Percentiles rank a stretch among this genome's conserved stretches.
phyloP scores from a whole-genome alignment of 129 eudicot genomes.

The Arctium minus region DNA sequence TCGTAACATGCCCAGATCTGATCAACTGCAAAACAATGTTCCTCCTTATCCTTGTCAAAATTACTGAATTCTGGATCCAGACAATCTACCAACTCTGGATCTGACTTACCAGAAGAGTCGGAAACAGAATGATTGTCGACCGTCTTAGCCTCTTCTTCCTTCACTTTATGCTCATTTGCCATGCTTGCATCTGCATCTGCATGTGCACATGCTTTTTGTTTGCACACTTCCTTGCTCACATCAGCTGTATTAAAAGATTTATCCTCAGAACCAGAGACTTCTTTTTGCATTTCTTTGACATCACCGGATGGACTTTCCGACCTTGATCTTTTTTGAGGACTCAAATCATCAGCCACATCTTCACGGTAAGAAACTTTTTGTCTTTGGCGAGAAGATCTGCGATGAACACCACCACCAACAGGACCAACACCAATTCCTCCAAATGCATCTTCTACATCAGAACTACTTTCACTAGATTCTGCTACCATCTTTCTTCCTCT shows the following conservation, averaged over 20 bases:
- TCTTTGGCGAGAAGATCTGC: constrained; percentile 46
- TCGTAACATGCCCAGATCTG: constrained; percentile 93
- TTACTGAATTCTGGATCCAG: constrained; percentile 68
- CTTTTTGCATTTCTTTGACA: constrained; percentile 22
- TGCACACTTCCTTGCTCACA: neutral
- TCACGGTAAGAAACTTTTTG: constrained; percentile 54
- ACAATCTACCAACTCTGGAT: constrained; percentile 26
- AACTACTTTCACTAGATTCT: constrained; percentile 48
- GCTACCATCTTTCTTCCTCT: constrained; percentile 39
- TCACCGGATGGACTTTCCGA: constrained; percentile 18
- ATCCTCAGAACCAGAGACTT: neutral
- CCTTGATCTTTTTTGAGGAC: constrained; percentile 41
- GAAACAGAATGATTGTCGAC: constrained; percentile 11
- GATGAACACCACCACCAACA: constrained; percentile 15
- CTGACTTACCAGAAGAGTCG: constrained; percentile 7
- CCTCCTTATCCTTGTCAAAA: constrained; percentile 56
- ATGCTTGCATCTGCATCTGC: constrained; percentile 14
- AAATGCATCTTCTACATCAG: constrained; percentile 26
- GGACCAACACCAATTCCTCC: constrained; percentile 12
- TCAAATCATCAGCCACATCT: constrained; percentile 31
- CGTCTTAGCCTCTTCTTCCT: constrained; percentile 1
- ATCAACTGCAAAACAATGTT: constrained; percentile 46
- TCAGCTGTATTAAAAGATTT: constrained; percentile 4
- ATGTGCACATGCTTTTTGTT: constrained; percentile 19
- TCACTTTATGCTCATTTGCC: constrained; percentile 6